Evolutionary conservation across 2,329 filamentous ascomycete species (phyloP), one percentile per base, ranked within the genome.

Genomic region (Neodidymelliopsis sp.): DNA sequence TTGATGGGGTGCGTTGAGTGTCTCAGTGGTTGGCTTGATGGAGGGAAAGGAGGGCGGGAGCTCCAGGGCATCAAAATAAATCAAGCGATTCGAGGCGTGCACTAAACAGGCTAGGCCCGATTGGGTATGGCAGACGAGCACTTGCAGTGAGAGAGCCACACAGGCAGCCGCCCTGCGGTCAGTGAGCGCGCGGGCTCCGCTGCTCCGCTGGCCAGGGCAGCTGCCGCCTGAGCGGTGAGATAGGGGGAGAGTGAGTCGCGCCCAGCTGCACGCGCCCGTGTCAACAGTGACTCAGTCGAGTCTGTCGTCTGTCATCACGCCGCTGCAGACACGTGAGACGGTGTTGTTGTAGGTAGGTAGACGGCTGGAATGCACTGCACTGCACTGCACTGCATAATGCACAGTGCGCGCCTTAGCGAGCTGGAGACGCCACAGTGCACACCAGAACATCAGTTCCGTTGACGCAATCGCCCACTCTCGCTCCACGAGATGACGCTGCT

Each of bases 1-100:
- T 63, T 65, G 68, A 63, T 67, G 65, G 62, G 35, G 54, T 56
- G 54, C 43, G 49, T 57, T 48, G 60, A 55, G 49, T 59, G 57
- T 62, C 57, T 63, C 56, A 66, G 60, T 59, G 45, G 54, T 70
- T 69, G 66, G 60, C 66, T 70, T 66, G 66, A 63, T 60, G 61
- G 58, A 56, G 59, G 50, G 50, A 53, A 60, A 62, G 65, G 64
- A 59, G 65, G 61, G 63, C 56, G 54, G 51, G 25, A 40, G 44
- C 27, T 25, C 41, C 36, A 53, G 49, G 53, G 55, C 56, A 57
- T 62, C 54, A 64, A 50, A 66, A 66, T 61, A 63, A 63, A 62
- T 58, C 52, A 53, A 56, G 53, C 52, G 41, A 42, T 28, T 37
- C 31, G 39, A 34, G 31, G 31, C 12, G 51, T 35, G 53, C 49